Evolutionary conservation across 1,284 basidiomycete species (phyloP), one percentile per base, ranked within the genome.

Genomic region (Austroboletus novae-zelandiae): DNA sequence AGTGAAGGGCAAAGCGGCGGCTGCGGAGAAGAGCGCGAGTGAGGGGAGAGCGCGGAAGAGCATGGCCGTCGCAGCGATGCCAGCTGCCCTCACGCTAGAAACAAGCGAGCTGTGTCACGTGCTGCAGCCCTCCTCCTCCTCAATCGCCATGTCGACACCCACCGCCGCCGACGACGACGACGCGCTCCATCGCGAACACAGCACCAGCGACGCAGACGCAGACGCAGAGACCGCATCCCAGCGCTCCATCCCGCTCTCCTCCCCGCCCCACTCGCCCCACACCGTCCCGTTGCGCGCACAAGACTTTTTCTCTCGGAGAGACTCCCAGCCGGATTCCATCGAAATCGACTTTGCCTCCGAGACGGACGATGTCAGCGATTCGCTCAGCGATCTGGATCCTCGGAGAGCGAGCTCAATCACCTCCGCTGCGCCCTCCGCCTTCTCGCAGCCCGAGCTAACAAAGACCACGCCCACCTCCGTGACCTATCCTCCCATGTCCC

Each of bases 201-300:
- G 62, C 50, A 66, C 25, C 15, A 59, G 71, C 55, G 68, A 80
- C 53, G 72, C 69, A 55, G 69, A 80, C 53, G 72, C 69, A 55
- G 69, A 86, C 55, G 80, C 76, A 52, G 88, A 90, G 60, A 88
- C 85, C n/a, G 86, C 86, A n/a, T 89, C 86, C 7, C 84, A 87
- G 56, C 79, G 78, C 39, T 90, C 87, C 2, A 85, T 90, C 49
- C 79, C 86, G 14, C 79, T 90, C 39, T 84, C 83, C 40, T 87
- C 86, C 4, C 77, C 85, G 31, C 57, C 75, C 25, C 60, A 52
- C 52, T 82, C 81, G 35, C 71, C 73, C 20, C 68, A 71, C 55
- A 75, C 72, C 4, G 50, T 56, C 45, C 66, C 64, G 48, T 57
- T 68, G 47, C 64, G 66, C 41, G 61, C 69, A n/a, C 67, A 68